Evolutionary conservation across 2,329 filamentous ascomycete species (phyloP), one percentile per base, ranked within the genome.

Genomic region (Dothideomycetes sp.): DNA sequence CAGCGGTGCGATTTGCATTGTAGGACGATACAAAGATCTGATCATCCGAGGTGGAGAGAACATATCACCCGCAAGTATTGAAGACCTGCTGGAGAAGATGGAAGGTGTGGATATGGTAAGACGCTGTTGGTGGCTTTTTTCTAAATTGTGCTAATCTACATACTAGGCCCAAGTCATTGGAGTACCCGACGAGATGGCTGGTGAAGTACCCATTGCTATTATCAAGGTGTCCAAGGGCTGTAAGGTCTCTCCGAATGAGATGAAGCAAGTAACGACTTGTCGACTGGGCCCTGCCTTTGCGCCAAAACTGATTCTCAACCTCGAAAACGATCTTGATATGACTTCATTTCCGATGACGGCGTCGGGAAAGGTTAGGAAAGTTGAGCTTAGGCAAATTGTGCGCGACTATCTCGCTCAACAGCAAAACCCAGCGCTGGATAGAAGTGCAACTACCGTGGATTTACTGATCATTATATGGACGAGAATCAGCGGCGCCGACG

Each of bases 31-130:
- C 48, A 59, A 59, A 35, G 56, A 59, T 44, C 54, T 58, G 45
- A 57, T 58, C 41, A 58, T 58, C 19, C 47, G 56, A 72, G 76
- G 80, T 40, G 81, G 81, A 35, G 80, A 84, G 58, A 85, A 85
- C 58, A 72, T 73, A 37, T 83, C 55, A 4, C 56, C 56, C 4
- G 49, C 50, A 16, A 52, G 48, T 34, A 57, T 59, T 31, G 56
- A 59, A 59, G 48, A 51, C 37, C 47, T 54, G 3, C 53, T 70
- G 10, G 49, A 54, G 1, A 56, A 60, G 27, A 46, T 61, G n/a
- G 44, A 52, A 1, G 61, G 55, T 16, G 9, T 40, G 7, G 31
- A 36, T n/a, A n/a, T n/a, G 27, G 33, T 36, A 11, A 29, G 22
- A 27, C 10, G 12, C 22, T 27, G 7, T 7, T 7, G 22, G 22